These are phyloP conservation scores for Diutina rugosa DNA, from an alignment of 1,139 yeast genomes.

Conservation along the genomic window DNA sequence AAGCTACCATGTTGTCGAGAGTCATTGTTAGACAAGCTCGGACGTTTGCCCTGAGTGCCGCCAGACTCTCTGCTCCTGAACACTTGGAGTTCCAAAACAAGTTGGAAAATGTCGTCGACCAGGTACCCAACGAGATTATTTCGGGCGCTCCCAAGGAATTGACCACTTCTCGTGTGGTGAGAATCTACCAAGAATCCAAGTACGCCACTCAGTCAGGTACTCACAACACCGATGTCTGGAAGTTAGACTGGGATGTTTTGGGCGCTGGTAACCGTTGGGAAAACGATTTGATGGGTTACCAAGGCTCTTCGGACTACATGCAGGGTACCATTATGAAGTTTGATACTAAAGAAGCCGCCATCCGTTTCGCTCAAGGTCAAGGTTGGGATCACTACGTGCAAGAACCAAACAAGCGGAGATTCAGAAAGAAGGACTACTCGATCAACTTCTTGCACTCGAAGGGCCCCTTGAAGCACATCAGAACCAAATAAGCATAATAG, in stretches of 20 bases:
- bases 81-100: background rate
- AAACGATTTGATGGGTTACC: constrained; percentile 80
- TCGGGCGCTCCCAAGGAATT: constrained; percentile 75
- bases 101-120: background rate
- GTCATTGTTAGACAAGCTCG: constrained; percentile 1
- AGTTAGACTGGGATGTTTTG: constrained; percentile 73
- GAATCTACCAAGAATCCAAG: constrained; percentile 68
- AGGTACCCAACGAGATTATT: constrained; percentile 36
- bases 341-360: constrained; percentile 64
- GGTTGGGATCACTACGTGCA: constrained; percentile 80
- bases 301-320: constrained; percentile 72
- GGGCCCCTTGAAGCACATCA: constrained; percentile 68
- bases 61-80: background rate
- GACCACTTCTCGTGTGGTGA: constrained; percentile 50
- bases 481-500: constrained; percentile 42
- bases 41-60: background rate
- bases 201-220: constrained; percentile 74
- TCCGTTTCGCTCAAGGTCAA: constrained; percentile 70
- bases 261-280: constrained; percentile 82
- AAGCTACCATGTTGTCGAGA: constrained; percentile 1
- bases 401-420: constrained; percentile 66
- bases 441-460: constrained; percentile 57
- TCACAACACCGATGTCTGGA: constrained; percentile 50
- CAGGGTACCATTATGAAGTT: constrained; percentile 76
- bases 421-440: constrained; percentile 66